These are phyloP conservation scores for Nematocida ausubeli DNA, from an alignment of 371 early-diverging fungal genomes.

Conservation along the genomic window DNA sequence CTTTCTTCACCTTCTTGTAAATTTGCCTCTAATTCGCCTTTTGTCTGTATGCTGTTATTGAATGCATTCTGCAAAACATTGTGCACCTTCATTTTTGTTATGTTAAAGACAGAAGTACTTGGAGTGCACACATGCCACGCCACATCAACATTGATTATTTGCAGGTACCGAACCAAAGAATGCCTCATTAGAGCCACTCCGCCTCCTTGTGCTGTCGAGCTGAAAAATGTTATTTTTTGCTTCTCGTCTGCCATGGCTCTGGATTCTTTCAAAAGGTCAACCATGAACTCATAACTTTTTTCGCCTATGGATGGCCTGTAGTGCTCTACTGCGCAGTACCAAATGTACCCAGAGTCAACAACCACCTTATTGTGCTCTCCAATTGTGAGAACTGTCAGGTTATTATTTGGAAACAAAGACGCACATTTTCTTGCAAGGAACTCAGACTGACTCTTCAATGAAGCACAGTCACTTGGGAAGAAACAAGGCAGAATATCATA, in stretches of 20 bases:
- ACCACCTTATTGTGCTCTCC: conserved; percentile 46
- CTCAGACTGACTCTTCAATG: conserved; percentile 51
- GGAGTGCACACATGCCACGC: conserved; percentile 70
- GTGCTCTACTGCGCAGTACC: conserved; percentile 51
- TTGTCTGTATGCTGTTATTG: not conserved
- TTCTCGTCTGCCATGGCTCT: not conserved
- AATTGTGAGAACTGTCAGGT: conserved; percentile 54
- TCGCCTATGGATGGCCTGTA: conserved; percentile 35
- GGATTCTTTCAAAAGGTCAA: conserved; percentile 10
- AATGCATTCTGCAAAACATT: conserved; percentile 79
- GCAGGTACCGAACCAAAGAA: conserved; percentile 72
- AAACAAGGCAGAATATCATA: conserved; percentile 58
- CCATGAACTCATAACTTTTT: conserved; percentile 10
- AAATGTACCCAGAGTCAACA: conserved; percentile 51
- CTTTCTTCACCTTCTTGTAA: conserved; percentile 40
- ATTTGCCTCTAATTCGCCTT: not conserved
- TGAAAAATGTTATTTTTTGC: conserved; percentile 72
- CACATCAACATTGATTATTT: conserved; percentile 71
- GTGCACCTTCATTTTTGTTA: conserved; percentile 72
- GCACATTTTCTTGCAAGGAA: conserved; percentile 56
- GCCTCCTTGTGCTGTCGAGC: conserved; percentile 79
- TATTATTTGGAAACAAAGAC: conserved; percentile 50
- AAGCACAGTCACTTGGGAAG: conserved; percentile 19
- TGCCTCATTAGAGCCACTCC: conserved; percentile 84
- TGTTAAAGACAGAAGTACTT: conserved; percentile 63